Evolutionary conservation across 1,284 basidiomycete species (phyloP).

Genomic region (Rhizopogon hawkerae): DNA sequence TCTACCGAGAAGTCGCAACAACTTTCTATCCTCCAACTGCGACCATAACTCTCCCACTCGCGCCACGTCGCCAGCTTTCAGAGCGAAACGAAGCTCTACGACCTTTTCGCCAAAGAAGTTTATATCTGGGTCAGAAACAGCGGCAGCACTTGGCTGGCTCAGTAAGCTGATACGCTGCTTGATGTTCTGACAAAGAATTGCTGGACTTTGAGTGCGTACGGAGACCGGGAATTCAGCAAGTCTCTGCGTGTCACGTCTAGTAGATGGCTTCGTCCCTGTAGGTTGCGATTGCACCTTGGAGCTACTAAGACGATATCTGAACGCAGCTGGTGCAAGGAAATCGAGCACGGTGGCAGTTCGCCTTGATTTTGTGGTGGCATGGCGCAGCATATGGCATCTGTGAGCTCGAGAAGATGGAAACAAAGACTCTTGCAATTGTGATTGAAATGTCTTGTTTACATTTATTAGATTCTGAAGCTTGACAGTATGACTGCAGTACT

Average conservation of each 20-base stretch:
- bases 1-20: constrained; percentile 36
- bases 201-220: neutral
- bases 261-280: neutral
- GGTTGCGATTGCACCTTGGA: constrained; percentile 1
- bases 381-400: constrained; percentile 28
- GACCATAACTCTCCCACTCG: constrained; percentile 36
- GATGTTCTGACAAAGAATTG: constrained; percentile 4
- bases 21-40: constrained; percentile 33
- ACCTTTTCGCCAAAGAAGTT: constrained; percentile 29
- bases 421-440: neutral
- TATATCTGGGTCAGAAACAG: constrained; percentile 27
- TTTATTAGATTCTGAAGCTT: constrained; percentile 1
- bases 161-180: constrained; percentile 7
- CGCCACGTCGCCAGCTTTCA: constrained; percentile 27
- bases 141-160: constrained; percentile 7
- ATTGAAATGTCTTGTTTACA: neutral
- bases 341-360: constrained; percentile 27
- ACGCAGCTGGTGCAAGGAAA: constrained; percentile 24
- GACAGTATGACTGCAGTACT: neutral
- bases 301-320: constrained; percentile 11
- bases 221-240: constrained; percentile 2
- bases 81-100: constrained; percentile 29
- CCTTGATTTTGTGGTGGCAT: constrained; percentile 17
- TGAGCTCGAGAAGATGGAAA: neutral
- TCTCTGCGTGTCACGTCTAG: constrained; percentile 3